A percentile compares a stretch with the other conserved stretches of the same genome.
phyloP scores from a whole-genome alignment of 2,329 filamentous ascomycete genomes.

The Ophiostoma tasmaniense region DNA sequence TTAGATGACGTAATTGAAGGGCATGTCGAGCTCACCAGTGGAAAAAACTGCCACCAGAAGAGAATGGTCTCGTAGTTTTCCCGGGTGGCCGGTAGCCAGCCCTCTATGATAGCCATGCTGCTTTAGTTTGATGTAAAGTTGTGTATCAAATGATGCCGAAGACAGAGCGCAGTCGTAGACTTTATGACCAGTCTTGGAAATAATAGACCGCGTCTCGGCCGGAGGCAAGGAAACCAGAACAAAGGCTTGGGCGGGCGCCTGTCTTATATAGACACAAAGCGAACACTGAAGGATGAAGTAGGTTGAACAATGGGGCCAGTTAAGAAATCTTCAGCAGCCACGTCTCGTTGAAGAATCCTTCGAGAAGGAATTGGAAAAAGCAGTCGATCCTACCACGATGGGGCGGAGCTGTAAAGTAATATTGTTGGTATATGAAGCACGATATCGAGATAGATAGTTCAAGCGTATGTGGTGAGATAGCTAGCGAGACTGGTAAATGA shows the following conservation, averaged over 20 bases:
- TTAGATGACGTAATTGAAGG: not conserved
- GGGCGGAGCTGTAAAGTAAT: not conserved
- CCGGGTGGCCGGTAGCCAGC: slow-evolving; percentile 49
- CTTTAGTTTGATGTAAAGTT: not conserved
- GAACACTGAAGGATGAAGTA: not conserved
- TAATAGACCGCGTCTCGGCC: no score
- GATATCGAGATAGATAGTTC: not conserved
- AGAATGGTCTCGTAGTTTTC: slow-evolving; percentile 49
- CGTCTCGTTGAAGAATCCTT: not conserved
- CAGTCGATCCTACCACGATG: not conserved
- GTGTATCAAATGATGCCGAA: no score
- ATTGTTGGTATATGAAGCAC: not conserved
- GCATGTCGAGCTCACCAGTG: slow-evolving; percentile 36
- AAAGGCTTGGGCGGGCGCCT: no score
- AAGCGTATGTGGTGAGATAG: not conserved
- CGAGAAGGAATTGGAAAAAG: not conserved
- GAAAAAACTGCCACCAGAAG: slow-evolving; percentile 46
- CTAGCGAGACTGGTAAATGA: not conserved
- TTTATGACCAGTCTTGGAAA: no score
- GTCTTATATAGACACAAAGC: not conserved
- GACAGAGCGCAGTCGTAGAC: no score
- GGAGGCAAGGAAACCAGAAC: no score
- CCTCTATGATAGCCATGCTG: slow-evolving; percentile 41
- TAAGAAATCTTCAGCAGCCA: not conserved
- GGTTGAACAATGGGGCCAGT: not conserved